Conservation (phyloP, 2,329 filamentous ascomycete genomes). For the Leptographium wingfieldii region DNA sequence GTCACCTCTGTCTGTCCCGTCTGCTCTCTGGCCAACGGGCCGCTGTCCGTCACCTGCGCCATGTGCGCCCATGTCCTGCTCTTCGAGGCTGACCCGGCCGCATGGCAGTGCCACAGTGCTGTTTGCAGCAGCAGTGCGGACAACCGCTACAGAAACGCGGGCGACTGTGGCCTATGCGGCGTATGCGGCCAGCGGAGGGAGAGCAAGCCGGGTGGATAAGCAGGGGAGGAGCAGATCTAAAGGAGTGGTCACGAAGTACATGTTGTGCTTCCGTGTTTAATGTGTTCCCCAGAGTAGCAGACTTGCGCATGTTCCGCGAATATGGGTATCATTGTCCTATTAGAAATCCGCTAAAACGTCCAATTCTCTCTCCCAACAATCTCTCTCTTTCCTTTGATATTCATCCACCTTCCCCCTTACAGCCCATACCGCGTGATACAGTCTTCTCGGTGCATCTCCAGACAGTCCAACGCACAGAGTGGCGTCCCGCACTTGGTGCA, state of each 20-base stretch:
- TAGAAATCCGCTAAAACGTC: not conserved
- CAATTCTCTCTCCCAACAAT: not conserved
- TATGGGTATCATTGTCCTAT: not conserved
- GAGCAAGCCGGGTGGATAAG: no score
- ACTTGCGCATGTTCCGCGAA: not conserved
- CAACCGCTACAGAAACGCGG: constrained; percentile 52
- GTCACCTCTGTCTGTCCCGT: constrained; percentile 33
- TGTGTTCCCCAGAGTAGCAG: not conserved
- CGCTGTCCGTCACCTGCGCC: constrained; percentile 43
- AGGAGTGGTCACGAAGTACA: no score
- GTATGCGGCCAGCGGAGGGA: constrained; percentile 42
- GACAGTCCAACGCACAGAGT: constrained; percentile 65
- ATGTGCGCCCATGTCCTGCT: constrained; percentile 61
- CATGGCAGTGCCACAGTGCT: constrained; percentile 52
- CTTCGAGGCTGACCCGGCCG: constrained; percentile 33
- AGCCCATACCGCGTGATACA: constrained; percentile 53
- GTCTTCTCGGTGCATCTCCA: constrained; percentile 59
- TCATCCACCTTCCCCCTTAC: constrained; percentile 10
- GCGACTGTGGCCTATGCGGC: constrained; percentile 57
- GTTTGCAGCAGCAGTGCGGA: constrained; percentile 37
- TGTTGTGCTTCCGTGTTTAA: not conserved
- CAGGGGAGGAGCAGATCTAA: no score
- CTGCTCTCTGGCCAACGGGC: constrained; percentile 55
- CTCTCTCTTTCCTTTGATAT: not conserved
- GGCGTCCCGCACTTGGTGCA: constrained; percentile 68